Percentiles rank a stretch among this genome's conserved stretches.
phyloP scores from a whole-genome alignment of 2,329 filamentous ascomycete genomes.

The Acrodontium crateriforme region DNA sequence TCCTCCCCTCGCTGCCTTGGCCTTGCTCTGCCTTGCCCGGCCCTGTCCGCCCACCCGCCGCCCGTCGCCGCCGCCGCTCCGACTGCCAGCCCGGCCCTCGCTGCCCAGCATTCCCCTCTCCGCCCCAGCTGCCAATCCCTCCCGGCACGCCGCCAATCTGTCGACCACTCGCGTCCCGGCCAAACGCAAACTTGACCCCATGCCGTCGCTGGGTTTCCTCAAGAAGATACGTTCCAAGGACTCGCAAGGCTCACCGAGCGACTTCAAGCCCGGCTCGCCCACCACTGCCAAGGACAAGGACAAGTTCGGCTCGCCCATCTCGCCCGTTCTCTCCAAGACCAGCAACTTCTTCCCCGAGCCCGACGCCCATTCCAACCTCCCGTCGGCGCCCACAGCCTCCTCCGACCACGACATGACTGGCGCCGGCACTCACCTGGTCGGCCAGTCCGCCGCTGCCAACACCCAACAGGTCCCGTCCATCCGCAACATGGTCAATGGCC shows the following conservation, averaged over 20 bases:
- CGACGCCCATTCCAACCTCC: conserved; percentile 10
- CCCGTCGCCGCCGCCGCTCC: too few relatives aligned
- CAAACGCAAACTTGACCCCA: conserved; percentile 27
- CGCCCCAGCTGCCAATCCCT: conserved; percentile 1
- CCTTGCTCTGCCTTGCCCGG: too few relatives aligned
- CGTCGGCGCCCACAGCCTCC: conserved; percentile 13
- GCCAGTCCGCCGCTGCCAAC: conserved; percentile 19
- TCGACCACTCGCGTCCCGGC: conserved; percentile 3
- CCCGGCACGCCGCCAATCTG: not conserved
- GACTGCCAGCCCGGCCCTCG: too few relatives aligned
- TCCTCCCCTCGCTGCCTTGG: too few relatives aligned
- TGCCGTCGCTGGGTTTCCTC: conserved; percentile 92
- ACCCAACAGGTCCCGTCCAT: conserved; percentile 63
- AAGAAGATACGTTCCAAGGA: conserved; percentile 99
- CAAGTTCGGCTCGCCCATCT: conserved; percentile 21
- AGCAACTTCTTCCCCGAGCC: conserved; percentile 17
- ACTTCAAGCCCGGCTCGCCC: conserved; percentile 53
- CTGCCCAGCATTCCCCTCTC: too few relatives aligned
- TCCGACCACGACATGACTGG: conserved; percentile 7
- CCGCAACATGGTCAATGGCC: conserved; percentile 66
- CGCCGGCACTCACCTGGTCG: conserved; percentile 18
- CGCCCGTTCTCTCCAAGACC: conserved; percentile 34
- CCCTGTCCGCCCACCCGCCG: too few relatives aligned
- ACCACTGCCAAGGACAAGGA: conserved; percentile 38
- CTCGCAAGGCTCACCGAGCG: conserved; percentile 38